Evolutionary conservation across 257 asterid species (phyloP), one percentile per base, ranked within the genome.

Genomic region (Echium plantagineum): DNA sequence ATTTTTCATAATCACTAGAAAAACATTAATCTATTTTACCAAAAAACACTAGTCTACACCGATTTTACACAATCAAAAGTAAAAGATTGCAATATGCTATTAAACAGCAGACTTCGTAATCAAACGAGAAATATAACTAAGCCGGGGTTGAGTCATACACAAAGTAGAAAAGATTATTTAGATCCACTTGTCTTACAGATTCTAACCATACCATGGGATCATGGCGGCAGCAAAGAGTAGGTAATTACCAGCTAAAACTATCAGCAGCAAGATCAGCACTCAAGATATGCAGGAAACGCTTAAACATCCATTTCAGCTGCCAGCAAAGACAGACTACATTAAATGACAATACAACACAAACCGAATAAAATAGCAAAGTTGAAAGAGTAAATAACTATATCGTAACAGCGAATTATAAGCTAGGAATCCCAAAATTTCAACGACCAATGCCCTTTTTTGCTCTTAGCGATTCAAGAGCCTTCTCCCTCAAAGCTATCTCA

Each of bases 201-300:
- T 65, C 58, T 19, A 24, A 56, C 57, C 71, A 57, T 70, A 55
- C 72, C 74, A 77, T 67, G 70, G 38, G 54, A 73, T 67, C 55
- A 71, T 68, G 74, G 74, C 78, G 80, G 88, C 88, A 68, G 68
- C 60, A 38, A 65, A 75, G 79, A 80, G 81, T 72, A 76, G 87
- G 64, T 90, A 73, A 75, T 86, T 85, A 90, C 90, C 94, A 80
- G 94, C 31, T 64, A 86, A 85, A 90, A 66, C 70, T 80, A 86
- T 93, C 86, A 84, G 94, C 86, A 84, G 94, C 86, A 84, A 84
- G 88, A 79, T 75, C 90, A 79, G 86, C 93, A 81, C 80, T 89
- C 97, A 84, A 80, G 80, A 80, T 77, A 82, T 89, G 78, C 91
- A 85, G 88, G 85, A 72, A 85, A 85, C 79, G 90, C 86, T 77